Evolutionary conservation across 1,139 yeast genomes (phyloP).

Genomic region (Wickerhamomyces sp.): DNA sequence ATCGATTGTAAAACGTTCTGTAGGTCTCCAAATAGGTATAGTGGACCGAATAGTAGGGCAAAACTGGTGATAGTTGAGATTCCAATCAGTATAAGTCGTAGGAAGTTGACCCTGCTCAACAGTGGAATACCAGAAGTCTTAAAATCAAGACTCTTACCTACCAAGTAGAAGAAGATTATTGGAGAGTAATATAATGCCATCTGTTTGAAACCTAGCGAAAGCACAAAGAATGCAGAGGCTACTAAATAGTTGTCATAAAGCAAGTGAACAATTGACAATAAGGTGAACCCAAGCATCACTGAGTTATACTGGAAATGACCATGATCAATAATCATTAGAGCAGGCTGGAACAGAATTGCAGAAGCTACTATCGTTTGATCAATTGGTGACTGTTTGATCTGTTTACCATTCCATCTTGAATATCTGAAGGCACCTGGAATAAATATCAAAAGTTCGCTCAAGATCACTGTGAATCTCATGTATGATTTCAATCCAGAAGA

Average conservation of each 20-base stretch:
- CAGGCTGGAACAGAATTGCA: slow-evolving; percentile 75
- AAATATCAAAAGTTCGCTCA: slow-evolving; percentile 69
- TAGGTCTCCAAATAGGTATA: slow-evolving; percentile 39
- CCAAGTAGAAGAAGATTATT: slow-evolving; percentile 64
- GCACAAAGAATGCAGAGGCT: slow-evolving; percentile 77
- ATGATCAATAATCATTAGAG: slow-evolving; percentile 81
- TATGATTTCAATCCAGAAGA: slow-evolving; percentile 60
- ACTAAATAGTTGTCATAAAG: slow-evolving; percentile 56
- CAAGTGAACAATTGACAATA: slow-evolving; percentile 63
- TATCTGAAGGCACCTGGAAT: slow-evolving; percentile 76
- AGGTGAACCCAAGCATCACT: slow-evolving; percentile 85
- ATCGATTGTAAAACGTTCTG: slow-evolving; percentile 40
- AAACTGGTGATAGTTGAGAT: slow-evolving; percentile 56
- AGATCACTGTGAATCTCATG: slow-evolving; percentile 76
- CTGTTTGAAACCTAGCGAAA: slow-evolving; percentile 82
- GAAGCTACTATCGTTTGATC: slow-evolving; percentile 75
- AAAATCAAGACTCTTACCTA: slow-evolving; percentile 30
- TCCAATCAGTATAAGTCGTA: slow-evolving; percentile 56
- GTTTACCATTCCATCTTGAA: slow-evolving; percentile 61
- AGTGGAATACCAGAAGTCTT: slow-evolving; percentile 15
- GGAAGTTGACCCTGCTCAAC: slow-evolving; percentile 31
- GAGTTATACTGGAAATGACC: slow-evolving; percentile 96
- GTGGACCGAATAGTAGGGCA: slow-evolving; percentile 53
- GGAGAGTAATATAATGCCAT: slow-evolving; percentile 96
- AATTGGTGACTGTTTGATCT: slow-evolving; percentile 46